Percentiles rank a stretch among this genome's conserved stretches.
These are phyloP conservation scores for Ogataea polymorpha DNA, from an alignment of 805 yeast genomes.

Conservation along the genomic window DNA sequence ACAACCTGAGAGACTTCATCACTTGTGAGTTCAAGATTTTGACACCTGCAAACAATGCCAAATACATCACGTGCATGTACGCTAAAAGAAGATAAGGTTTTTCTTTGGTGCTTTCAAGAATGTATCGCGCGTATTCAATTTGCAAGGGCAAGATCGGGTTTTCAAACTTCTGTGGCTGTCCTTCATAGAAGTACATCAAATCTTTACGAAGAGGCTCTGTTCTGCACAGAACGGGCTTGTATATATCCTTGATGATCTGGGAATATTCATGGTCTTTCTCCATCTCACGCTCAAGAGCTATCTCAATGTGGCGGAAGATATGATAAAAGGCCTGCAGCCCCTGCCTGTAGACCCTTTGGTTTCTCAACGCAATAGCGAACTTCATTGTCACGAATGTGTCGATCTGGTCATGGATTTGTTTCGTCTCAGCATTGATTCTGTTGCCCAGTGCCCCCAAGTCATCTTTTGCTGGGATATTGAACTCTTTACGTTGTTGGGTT, in stretches of 20 bases:
- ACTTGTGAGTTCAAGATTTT: conserved; percentile 65
- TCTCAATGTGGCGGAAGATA: conserved; percentile 64
- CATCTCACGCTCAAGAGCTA: conserved; percentile 45
- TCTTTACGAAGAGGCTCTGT: conserved; percentile 55
- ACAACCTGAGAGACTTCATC: conserved; percentile 63
- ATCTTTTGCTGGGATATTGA: conserved; percentile 70
- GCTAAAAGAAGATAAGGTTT: conserved; percentile 75
- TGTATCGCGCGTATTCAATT: conserved; percentile 60
- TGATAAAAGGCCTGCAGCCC: conserved; percentile 74
- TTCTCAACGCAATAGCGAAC: conserved; percentile 72
- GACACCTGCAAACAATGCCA: conserved; percentile 87
- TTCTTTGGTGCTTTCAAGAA: conserved; percentile 47
- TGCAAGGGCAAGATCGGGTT: conserved; percentile 60
- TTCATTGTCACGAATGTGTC: conserved; percentile 66
- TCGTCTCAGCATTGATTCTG: conserved; percentile 71
- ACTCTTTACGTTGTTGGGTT: conserved; percentile 27
- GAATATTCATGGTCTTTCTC: conserved; percentile 37
- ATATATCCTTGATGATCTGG: conserved; percentile 53
- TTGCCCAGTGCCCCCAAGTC: conserved; percentile 83
- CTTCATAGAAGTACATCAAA: conserved; percentile 62
- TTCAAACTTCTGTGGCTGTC: conserved; percentile 51
- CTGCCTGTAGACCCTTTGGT: conserved; percentile 74
- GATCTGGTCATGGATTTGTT: conserved; percentile 62
- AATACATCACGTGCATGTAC: conserved; percentile 79
- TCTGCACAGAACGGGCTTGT: conserved; percentile 71